Evolutionary conservation across 1,284 basidiomycete species (phyloP), one percentile per base, ranked within the genome.

Genomic region (Puccinia triticina): DNA sequence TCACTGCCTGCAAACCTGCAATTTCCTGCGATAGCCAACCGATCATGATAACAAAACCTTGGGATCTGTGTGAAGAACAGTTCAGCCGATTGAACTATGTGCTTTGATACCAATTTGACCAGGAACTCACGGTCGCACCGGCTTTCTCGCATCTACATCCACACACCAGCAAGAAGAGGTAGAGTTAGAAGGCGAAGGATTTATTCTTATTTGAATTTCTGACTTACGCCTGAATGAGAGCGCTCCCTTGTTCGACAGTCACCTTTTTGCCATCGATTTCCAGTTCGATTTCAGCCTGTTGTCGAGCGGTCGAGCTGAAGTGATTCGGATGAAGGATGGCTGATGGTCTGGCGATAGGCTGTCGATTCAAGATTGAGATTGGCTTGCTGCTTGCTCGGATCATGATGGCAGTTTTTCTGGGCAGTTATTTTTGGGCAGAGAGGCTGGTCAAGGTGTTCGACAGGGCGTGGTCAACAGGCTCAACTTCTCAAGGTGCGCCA

Each of bases 1-100:
- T 4, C 14, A 26, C 40, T 37, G 43, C 43, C 32, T 12, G 88
- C 92, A 86, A 85, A 93, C 93, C 95, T 93, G 89, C 95, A 97
- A 88, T 96, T 97, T 83, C 95, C 95, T 84, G 95, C 95, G 86
- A 97, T 95, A 55, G 94, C 94, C 59, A 97, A 90, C 86, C 94
- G 90, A 87, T 96, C 95, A 90, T 96, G 94, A 88, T 96, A 96
- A 87, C 94, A 96, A 88, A 96, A 96, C 85, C 94, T 85, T 1
- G 88, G 88, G 59, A 88, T 87, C 85, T 86, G 21, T 8, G 8
- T 84, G 55, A 84, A 59, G 86, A 37, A 82, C 66, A 32, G 29
- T 37, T 50, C n/a, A 64, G 23, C 57, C 21, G 32, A 34, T 53
- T n/a, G 4, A 59, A 23, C 14, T n/a, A 34, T 43, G 18, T 43